Base-by-base conservation (phyloP, 2,329 filamentous ascomycete species). In the Trichoderma sp. region DNA sequence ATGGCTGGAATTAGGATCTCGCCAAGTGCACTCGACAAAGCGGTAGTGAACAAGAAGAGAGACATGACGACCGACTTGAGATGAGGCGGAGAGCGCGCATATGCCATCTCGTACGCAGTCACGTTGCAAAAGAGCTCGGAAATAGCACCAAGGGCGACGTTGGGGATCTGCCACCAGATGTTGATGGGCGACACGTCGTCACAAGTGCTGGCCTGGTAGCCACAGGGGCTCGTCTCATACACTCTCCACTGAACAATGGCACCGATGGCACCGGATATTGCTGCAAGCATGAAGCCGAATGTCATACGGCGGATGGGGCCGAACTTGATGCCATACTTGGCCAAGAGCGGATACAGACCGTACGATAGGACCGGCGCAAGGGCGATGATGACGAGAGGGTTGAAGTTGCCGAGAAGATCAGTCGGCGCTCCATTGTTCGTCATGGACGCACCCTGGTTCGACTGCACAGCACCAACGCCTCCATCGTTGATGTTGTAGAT, bases 351-450 rank as follows among this genome's bases (percentile, higher is more conserved):
- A 32, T 71, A 73, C n/a, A 73, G 15, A 26, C 69, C 69, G 15
- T 68, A 47, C 4, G 69, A 71, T 4, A 71, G 69, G 4, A 73
- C n/a, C 2, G 72, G 72, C n/a, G 69, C 60, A 14, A 71, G 15
- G 26, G 39, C 69, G 32, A 73, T 71, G 21, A 73, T 71, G 62
- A 60, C 36, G 28, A 73, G 61, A 26, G 72, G 72, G 47, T 73
- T 73, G 43, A 73, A 71, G 69, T 73, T 73, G 12, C 62, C 62
- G 18, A 73, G 72, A 28, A 73, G 47, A 58, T 73, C 72, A 12
- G 53, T 73, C 4, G 72, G 72, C 5, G 69, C 62, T n/a, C 72
- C 72, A n/a, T 73, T 73, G 69, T 63, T 71, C n/a, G 72, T 73
- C 72, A 73, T 73, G 32, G 69, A 63, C 26, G 72, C 72, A 12